phyloP scores from a whole-genome alignment of 768 basidiomycete species.

The Boletellus sp. region DNA sequence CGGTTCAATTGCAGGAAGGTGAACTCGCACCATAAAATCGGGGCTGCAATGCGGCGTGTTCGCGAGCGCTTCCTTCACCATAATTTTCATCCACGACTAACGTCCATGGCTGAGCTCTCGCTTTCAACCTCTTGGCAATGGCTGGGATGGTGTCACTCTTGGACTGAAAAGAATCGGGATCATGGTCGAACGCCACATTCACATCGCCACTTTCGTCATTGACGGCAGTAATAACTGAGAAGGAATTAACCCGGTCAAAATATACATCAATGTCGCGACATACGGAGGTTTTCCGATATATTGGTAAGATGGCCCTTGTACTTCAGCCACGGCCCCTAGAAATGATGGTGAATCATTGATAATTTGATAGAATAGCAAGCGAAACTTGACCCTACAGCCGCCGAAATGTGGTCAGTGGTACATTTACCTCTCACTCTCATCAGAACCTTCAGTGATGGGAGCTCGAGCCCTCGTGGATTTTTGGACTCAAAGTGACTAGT shows the following conservation, averaged over 20 bases:
- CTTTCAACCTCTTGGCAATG: conserved; percentile 86
- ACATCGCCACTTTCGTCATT: conserved; percentile 95
- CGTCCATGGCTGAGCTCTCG: conserved; percentile 84
- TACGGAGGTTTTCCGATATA: conserved; percentile 92
- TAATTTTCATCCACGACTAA: conserved; percentile 95
- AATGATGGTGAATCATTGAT: conserved; percentile 3
- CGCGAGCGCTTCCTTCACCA: conserved; percentile 95
- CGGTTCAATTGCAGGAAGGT: neutral
- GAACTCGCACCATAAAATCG: conserved; percentile 73
- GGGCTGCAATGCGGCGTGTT: conserved; percentile 96
- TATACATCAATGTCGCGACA: conserved; percentile 29
- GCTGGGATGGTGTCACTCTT: conserved; percentile 81
- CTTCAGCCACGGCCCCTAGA: conserved; percentile 94
- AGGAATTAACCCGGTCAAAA: neutral
- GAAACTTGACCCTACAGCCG: conserved; percentile 59
- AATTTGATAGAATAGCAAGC: neutral
- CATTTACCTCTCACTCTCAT: conserved; percentile 97
- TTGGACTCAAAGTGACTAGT: conserved; percentile 59
- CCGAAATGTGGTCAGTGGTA: conserved; percentile 98
- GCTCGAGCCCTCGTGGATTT: conserved; percentile 59
- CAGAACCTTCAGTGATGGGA: conserved; percentile 78
- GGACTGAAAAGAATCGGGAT: conserved; percentile 41
- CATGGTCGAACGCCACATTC: conserved; percentile 85
- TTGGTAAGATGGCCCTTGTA: conserved; percentile 97
- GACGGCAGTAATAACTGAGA: conserved; percentile 83